These are phyloP conservation scores for Nakazawaea ishiwadae DNA, from an alignment of 805 yeast genomes.

Conservation along the genomic window DNA sequence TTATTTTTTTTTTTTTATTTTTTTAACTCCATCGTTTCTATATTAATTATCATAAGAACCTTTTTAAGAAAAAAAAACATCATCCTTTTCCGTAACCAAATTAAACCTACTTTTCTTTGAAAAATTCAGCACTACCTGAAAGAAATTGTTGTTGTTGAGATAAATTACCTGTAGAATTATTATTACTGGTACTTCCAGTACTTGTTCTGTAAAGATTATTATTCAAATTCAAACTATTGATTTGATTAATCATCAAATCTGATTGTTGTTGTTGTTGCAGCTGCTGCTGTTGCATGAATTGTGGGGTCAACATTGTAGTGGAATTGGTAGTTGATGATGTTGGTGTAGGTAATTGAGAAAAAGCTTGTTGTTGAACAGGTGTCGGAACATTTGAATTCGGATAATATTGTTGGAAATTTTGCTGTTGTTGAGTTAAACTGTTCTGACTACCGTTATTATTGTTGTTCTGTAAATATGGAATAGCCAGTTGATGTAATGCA, in stretches of 20 bases:
- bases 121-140: background rate
- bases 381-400: slow-evolving; percentile 1
- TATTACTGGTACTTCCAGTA: slow-evolving; percentile 7
- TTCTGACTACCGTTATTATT: background rate
- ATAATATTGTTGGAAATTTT: slow-evolving; percentile 5
- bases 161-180: slow-evolving; percentile 7
- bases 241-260: slow-evolving; percentile 10
- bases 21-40: too few relatives aligned
- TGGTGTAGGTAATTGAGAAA: slow-evolving; percentile 10
- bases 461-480: background rate
- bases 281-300: slow-evolving; percentile 3
- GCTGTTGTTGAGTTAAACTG: slow-evolving; percentile 5
- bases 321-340: slow-evolving; percentile 7
- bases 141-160: slow-evolving; percentile 3
- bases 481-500: too few relatives aligned
- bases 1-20: too few relatives aligned
- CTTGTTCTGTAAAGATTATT: slow-evolving; percentile 7
- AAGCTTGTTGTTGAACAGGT: slow-evolving; percentile 7
- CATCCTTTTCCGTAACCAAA: too few relatives aligned
- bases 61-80: too few relatives aligned
- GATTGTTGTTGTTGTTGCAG: slow-evolving; percentile 2
- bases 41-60: too few relatives aligned
- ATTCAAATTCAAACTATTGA: slow-evolving; percentile 10
- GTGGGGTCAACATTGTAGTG: slow-evolving; percentile 1
- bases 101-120: background rate